phyloP scores from a whole-genome alignment of 768 basidiomycete genomes.

The Podaxis mareebaensis region DNA sequence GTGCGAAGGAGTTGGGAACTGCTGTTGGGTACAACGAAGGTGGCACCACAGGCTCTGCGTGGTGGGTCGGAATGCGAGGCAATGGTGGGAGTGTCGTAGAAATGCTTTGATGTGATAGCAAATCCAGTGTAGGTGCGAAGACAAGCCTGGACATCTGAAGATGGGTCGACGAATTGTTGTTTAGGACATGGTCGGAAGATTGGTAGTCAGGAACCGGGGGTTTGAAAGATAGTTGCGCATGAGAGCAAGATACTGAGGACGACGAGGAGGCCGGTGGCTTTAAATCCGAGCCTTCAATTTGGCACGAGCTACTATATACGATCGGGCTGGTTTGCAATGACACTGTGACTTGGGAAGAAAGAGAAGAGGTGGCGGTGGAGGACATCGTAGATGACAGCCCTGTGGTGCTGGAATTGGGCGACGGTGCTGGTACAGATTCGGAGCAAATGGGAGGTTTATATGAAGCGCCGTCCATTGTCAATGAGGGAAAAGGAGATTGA shows the following conservation, averaged over 20 bases:
- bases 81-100: slow-evolving; percentile 69
- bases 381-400: slow-evolving; percentile 52
- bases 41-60: slow-evolving; percentile 40
- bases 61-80: slow-evolving; percentile 58
- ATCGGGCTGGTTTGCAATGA: slow-evolving; percentile 35
- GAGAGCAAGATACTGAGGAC: slow-evolving; percentile 35
- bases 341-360: slow-evolving; percentile 50
- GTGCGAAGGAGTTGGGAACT: slow-evolving; percentile 44
- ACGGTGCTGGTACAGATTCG: slow-evolving; percentile 52
- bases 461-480: slow-evolving; percentile 17
- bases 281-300: slow-evolving; percentile 50
- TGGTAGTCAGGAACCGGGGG: slow-evolving; percentile 55
- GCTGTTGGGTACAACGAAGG: slow-evolving; percentile 31
- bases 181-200: slow-evolving; percentile 59
- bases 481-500: slow-evolving; percentile 23
- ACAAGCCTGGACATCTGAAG: slow-evolving; percentile 67
- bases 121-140: slow-evolving; percentile 64
- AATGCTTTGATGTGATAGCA: slow-evolving; percentile 78
- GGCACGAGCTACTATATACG: slow-evolving; percentile 31
- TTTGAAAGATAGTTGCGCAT: slow-evolving; percentile 49
- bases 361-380: slow-evolving; percentile 34
- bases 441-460: slow-evolving; percentile 27
- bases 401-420: slow-evolving; percentile 51
- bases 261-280: slow-evolving; percentile 46
- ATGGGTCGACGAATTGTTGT: slow-evolving; percentile 45